Evolutionary conservation across 768 basidiomycete species (phyloP), one percentile per base, ranked within the genome.

Genomic region (Tylopilus vinaceipallidus): DNA sequence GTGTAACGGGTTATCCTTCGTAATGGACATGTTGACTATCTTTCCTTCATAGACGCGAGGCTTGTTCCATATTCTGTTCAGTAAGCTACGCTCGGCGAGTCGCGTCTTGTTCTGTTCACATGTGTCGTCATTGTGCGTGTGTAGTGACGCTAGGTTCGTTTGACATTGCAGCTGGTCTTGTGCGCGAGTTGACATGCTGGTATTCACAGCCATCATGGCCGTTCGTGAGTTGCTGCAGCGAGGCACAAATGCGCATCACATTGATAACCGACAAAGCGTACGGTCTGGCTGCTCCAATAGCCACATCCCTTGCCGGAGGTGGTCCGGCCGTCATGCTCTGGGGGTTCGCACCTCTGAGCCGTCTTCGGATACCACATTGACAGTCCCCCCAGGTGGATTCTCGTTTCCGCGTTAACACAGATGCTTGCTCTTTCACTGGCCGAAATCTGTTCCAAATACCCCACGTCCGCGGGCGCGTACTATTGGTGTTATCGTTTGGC

Each of bases 401-500:
- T 79, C 11, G 77, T 83, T 6, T 79, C 78, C 16, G 33, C 73
- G 16, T 62, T 81, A 3, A 76, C 76, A 0, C 71, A 76, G 50
- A 63, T 73, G 0, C 70, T 83, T 11, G 78, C 81, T 0, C 62
- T 78, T 3, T 83, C 82, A 6, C 65, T 83, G 3, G 81, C 75
- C 0, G 82, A 83, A 59, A 79, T 82, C 26, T 78, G 77, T 36
- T 79, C 82, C 4, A 78, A 78, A 52, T 83, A 80, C 53, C 82
- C 82, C 0, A 83, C 81, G 2, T 79, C 80, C 0, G 80, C 80
- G 0, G 82, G 82, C 14, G 76, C 81, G 2, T 83, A 82, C 54
- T 83, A 86, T 55, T 86, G 84, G 84, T 78, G 79, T 38, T 84
- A 80, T 55, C 75, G 79, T 40, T 70, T 86, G 9, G 77, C 80